These are phyloP conservation scores for Protomyces arabidopsidicola DNA, from an alignment of 1,139 yeast species.

Conservation along the genomic window DNA sequence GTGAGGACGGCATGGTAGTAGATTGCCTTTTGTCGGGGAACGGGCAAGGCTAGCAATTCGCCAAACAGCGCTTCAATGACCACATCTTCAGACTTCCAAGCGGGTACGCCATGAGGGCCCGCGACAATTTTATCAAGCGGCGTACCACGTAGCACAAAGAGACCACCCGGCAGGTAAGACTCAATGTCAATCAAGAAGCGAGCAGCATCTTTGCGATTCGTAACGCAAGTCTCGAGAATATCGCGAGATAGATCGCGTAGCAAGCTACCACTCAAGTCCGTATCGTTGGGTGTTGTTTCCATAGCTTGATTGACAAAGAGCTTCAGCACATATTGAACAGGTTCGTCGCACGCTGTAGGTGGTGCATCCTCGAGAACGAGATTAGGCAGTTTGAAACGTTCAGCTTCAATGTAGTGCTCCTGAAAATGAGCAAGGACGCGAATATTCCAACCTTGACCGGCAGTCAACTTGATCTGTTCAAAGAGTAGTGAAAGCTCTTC, in stretches of 20 bases:
- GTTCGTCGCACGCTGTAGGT: conserved; percentile 25
- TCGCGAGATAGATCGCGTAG: conserved; percentile 74
- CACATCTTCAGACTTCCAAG: conserved; percentile 89
- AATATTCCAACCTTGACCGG: not conserved
- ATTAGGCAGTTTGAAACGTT: conserved; percentile 44
- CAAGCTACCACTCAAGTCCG: conserved; percentile 57
- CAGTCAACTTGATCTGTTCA: not conserved
- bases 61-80: conserved; percentile 79
- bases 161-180: conserved; percentile 60
- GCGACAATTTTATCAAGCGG: conserved; percentile 64
- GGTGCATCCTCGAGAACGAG: conserved; percentile 37
- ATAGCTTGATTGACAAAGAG: conserved; percentile 51
- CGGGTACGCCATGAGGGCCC: conserved; percentile 42
- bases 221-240: conserved; percentile 72
- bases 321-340: conserved; percentile 30
- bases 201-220: conserved; percentile 82
- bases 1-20: conserved; percentile 84
- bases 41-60: conserved; percentile 71
- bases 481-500: conserved; percentile 10
- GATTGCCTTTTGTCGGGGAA: conserved; percentile 59
- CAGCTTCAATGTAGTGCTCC: conserved; percentile 35
- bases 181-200: conserved; percentile 75
- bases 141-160: conserved; percentile 80
- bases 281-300: conserved; percentile 68
- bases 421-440: not conserved